Evolutionary conservation across 2,329 filamentous ascomycete genomes (phyloP).

Genomic region (Clonostachys byssicola): DNA sequence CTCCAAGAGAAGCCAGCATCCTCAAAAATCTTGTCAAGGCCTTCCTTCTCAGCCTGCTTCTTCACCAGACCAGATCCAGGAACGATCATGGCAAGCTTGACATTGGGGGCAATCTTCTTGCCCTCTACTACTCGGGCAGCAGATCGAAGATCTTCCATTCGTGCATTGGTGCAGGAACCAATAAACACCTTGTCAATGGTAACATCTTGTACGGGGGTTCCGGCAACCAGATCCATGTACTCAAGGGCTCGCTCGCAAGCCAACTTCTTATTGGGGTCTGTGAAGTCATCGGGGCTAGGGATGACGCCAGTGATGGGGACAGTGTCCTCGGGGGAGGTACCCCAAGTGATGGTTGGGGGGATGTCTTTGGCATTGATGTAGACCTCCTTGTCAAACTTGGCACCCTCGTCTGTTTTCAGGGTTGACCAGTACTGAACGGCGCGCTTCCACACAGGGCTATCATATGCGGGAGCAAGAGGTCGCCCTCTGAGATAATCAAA

Average conservation of each 20-base stretch:
- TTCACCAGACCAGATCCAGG: constrained; percentile 95
- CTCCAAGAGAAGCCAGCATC: constrained; percentile 97
- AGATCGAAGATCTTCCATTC: constrained; percentile 90
- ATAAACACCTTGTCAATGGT: constrained; percentile 95
- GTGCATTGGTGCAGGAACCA: constrained; percentile 94
- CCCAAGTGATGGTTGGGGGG: constrained; percentile 90
- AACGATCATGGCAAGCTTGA: constrained; percentile 94
- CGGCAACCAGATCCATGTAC: constrained; percentile 91
- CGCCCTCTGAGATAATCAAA: constrained; percentile 93
- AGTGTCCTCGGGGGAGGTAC: constrained; percentile 93
- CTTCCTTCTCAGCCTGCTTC: constrained; percentile 84
- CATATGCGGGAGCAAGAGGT: constrained; percentile 80
- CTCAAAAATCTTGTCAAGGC: constrained; percentile 85
- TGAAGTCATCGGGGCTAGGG: constrained; percentile 83
- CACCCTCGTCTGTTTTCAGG: constrained; percentile 79
- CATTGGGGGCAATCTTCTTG: constrained; percentile 78
- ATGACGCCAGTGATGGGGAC: constrained; percentile 91
- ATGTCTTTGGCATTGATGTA: constrained; percentile 93
- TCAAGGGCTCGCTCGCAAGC: constrained; percentile 79
- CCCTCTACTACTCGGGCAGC: constrained; percentile 85
- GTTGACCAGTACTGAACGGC: constrained; percentile 85
- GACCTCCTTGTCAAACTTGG: constrained; percentile 86
- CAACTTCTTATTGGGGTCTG: constrained; percentile 73
- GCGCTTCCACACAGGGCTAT: constrained; percentile 84
- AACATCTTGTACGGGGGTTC: constrained; percentile 90